These are phyloP conservation scores for Phaeosphaeria sp. DNA, from an alignment of 2,329 filamentous ascomycete species.

Conservation along the genomic window DNA sequence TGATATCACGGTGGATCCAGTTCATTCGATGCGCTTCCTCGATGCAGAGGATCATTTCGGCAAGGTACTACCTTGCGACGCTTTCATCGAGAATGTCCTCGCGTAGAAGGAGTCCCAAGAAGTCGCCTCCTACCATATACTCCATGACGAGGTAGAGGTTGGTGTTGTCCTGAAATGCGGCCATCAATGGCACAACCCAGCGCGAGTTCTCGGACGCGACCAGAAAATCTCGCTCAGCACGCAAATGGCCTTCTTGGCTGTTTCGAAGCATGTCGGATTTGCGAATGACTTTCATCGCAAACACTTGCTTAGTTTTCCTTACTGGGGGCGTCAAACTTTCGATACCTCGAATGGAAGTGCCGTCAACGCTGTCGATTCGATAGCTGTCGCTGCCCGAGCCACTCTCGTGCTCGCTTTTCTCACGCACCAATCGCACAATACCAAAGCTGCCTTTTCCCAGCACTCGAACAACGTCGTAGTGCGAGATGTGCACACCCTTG, in stretches of 20 bases:
- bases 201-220: constrained; percentile 85
- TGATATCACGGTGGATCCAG: constrained; percentile 95
- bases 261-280: constrained; percentile 93
- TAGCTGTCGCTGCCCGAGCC: constrained; percentile 16
- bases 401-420: constrained; percentile 53
- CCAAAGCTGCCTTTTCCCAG: constrained; percentile 95
- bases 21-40: constrained; percentile 87
- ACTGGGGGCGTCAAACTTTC: constrained; percentile 1
- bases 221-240: constrained; percentile 90
- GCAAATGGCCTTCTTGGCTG: constrained; percentile 88
- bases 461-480: constrained; percentile 82
- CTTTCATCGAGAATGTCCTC: constrained; percentile 82
- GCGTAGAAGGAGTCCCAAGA: constrained; percentile 83
- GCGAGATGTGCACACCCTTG: constrained; percentile 62
- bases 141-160: constrained; percentile 96
- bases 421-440: constrained; percentile 83
- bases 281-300: constrained; percentile 95
- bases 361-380: constrained; percentile 16
- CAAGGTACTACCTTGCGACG: constrained; percentile 84
- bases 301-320: constrained; percentile 63
- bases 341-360: constrained; percentile 7
- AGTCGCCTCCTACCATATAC: constrained; percentile 97
- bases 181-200: constrained; percentile 87
- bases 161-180: constrained; percentile 85
- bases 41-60: constrained; percentile 94